A percentile compares a stretch with the other conserved stretches of the same genome.
phyloP scores from a whole-genome alignment of 345 rosid genomes.

The Salix caprea region DNA sequence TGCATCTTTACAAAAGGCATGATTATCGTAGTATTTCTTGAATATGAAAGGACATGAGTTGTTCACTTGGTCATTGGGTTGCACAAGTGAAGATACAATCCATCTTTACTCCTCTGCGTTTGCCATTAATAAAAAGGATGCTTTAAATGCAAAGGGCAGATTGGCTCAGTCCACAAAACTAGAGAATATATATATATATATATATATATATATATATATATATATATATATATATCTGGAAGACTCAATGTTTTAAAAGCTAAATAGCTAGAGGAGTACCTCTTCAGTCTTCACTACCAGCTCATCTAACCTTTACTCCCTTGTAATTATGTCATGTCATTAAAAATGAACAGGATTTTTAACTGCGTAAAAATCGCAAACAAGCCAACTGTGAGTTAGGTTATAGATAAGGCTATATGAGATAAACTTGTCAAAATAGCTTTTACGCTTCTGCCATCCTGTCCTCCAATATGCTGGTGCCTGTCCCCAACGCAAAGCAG shows the following conservation, averaged over 20 bases:
- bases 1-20: constrained; percentile 29
- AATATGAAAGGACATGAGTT: constrained; percentile 55
- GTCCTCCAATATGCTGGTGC: constrained; percentile 22
- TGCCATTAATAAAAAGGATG: constrained; percentile 35
- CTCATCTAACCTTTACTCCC: constrained; percentile 13
- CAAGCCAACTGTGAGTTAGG: constrained; percentile 21
- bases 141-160: constrained; percentile 35
- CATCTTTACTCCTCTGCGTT: constrained; percentile 32
- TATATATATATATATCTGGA: not conserved
- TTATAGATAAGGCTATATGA: constrained; percentile 10
- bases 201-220: too few species aligned
- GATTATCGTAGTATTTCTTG: constrained; percentile 26
- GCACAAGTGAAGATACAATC: constrained; percentile 21
- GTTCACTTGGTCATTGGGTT: constrained; percentile 31
- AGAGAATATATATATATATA: constrained; percentile 1
- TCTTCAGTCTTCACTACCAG: constrained; percentile 14
- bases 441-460: constrained; percentile 23
- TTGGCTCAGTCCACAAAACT: constrained; percentile 29
- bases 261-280: constrained; percentile 3
- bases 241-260: constrained; percentile 28
- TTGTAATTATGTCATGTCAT: constrained; percentile 5
- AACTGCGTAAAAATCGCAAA: not conserved
- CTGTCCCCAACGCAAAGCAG: constrained; percentile 17
- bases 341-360: constrained; percentile 7
- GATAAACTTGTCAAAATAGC: constrained; percentile 21